Conservation (phyloP, 805 yeast genomes). For the Saccharomyces jurei region DNA sequence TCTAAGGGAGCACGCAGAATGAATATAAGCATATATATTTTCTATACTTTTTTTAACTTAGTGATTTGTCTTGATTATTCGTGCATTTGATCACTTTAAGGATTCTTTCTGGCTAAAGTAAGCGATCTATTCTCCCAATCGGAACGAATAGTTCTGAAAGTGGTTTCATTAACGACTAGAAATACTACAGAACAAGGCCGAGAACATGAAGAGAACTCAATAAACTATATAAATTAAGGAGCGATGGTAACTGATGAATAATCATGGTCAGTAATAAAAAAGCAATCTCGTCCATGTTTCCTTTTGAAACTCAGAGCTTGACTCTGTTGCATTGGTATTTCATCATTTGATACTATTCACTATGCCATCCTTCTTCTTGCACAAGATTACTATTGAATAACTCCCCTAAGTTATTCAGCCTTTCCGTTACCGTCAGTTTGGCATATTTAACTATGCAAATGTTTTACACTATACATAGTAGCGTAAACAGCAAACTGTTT, state of each 20-base stretch:
- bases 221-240: neutral
- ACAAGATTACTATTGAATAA: neutral
- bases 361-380: neutral
- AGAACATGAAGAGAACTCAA: neutral
- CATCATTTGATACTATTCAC: slow-evolving; percentile 42
- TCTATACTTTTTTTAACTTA: neutral
- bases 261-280: slow-evolving; percentile 20
- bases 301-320: slow-evolving; percentile 68
- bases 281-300: slow-evolving; percentile 64
- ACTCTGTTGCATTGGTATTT: slow-evolving; percentile 76
- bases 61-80: neutral
- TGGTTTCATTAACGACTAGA: neutral
- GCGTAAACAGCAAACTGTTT: slow-evolving; percentile 24
- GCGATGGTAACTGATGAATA: slow-evolving; percentile 2
- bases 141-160: neutral
- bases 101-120: neutral
- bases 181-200: neutral
- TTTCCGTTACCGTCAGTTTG: slow-evolving; percentile 33
- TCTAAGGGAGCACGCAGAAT: neutral
- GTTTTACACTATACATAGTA: slow-evolving; percentile 15
- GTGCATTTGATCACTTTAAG: neutral
- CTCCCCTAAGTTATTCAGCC: slow-evolving; percentile 3
- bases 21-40: neutral
- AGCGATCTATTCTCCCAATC: neutral
- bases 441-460: slow-evolving; percentile 62